Evolutionary conservation across 2,329 filamentous ascomycete species (phyloP).

Genomic region (Alternaria arbusti): DNA sequence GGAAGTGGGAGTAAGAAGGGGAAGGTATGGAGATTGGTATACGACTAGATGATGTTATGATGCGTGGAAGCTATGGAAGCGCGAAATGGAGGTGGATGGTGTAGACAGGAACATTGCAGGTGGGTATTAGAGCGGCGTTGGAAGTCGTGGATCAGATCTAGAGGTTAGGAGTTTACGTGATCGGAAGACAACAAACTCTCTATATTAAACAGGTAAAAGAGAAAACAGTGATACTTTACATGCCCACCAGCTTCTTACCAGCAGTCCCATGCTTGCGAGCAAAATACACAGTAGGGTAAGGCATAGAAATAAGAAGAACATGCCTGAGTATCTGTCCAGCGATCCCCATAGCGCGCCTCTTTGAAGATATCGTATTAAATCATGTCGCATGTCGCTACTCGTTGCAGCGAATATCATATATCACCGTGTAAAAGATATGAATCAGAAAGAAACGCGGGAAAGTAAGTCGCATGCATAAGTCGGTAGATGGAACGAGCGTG

Average conservation of each 20-base stretch:
- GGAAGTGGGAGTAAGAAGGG: slow-evolving; percentile 26
- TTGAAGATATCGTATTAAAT: slow-evolving; percentile 16
- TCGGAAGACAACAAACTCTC: neutral
- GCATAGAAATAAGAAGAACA: slow-evolving; percentile 18
- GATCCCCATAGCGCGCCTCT: slow-evolving; percentile 12
- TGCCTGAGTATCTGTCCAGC: slow-evolving; percentile 16
- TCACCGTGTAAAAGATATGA: neutral
- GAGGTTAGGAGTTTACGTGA: neutral
- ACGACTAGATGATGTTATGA: neutral
- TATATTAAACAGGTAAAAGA: slow-evolving; percentile 19
- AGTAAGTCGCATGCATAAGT: slow-evolving; percentile 16
- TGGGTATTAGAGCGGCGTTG: neutral
- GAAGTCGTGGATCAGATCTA: neutral
- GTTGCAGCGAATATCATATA: slow-evolving; percentile 21
- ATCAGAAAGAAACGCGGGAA: neutral
- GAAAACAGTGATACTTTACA: slow-evolving; percentile 29
- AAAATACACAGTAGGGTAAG: slow-evolving; percentile 16
- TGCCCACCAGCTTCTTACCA: slow-evolving; percentile 18
- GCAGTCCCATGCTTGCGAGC: slow-evolving; percentile 25
- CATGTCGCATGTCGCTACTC: slow-evolving; percentile 24
- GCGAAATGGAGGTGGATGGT: too few species aligned
- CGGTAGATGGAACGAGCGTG: slow-evolving; percentile 25
- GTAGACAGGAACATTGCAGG: neutral
- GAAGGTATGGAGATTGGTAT: neutral
- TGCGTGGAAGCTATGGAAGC: neutral